These are phyloP conservation scores for Mycena kentingensis DNA, from an alignment of 768 basidiomycete species.

Conservation along the genomic window DNA sequence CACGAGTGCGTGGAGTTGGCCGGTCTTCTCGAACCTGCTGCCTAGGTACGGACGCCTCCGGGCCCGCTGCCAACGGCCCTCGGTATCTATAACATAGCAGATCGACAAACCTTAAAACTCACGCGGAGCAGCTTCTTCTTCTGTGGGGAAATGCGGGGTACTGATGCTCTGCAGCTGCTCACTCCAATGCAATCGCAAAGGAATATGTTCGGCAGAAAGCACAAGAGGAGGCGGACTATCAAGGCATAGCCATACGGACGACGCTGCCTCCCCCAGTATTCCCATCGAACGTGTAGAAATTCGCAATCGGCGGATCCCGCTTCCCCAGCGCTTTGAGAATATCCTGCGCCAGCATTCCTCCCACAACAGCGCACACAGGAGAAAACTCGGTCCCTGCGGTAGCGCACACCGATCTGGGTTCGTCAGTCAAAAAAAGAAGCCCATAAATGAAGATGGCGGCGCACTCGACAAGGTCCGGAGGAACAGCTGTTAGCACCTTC, in stretches of 20 bases:
- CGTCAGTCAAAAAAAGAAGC: constrained; percentile 10
- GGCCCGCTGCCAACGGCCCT: no score
- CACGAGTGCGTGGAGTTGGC: neutral
- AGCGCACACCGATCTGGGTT: constrained; percentile 60
- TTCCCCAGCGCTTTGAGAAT: constrained; percentile 88
- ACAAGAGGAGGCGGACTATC: constrained; percentile 13
- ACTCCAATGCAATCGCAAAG: constrained; percentile 5
- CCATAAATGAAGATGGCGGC: constrained; percentile 11
- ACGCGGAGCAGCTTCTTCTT: constrained; percentile 1
- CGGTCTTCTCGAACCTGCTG: neutral
- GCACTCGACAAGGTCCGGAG: constrained; percentile 52
- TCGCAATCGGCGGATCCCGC: constrained; percentile 90
- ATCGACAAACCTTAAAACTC: neutral
- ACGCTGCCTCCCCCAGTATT: constrained; percentile 76
- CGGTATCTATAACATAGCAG: no score
- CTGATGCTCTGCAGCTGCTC: neutral
- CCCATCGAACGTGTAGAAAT: constrained; percentile 89
- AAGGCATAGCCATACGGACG: constrained; percentile 53
- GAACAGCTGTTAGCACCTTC: constrained; percentile 59
- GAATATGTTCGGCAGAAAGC: constrained; percentile 22
- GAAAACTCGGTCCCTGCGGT: constrained; percentile 87
- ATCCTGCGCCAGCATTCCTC: constrained; percentile 94
- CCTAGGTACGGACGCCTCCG: no score
- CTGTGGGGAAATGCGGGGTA: neutral
- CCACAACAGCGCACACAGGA: constrained; percentile 91